Conservation (phyloP, 805 yeast species). For the Saccharomycopsis olivae region DNA sequence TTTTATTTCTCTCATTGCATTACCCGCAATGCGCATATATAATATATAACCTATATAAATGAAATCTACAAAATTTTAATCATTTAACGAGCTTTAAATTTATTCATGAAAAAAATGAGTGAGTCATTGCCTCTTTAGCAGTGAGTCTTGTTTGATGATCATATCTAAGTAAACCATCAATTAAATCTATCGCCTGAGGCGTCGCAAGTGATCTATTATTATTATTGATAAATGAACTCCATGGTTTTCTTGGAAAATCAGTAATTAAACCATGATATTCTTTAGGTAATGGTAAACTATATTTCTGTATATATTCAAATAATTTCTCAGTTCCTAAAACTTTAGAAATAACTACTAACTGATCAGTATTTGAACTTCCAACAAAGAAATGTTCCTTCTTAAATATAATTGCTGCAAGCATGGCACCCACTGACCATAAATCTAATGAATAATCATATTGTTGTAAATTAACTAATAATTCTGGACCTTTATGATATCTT, state of each 20-base stretch:
- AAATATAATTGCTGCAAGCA: constrained; percentile 83
- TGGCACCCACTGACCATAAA: constrained; percentile 91
- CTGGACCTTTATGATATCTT: constrained; percentile 90
- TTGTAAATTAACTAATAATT: constrained; percentile 72
- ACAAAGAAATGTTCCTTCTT: constrained; percentile 88
- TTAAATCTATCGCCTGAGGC: constrained; percentile 68
- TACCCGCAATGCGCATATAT: no score
- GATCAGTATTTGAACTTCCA: constrained; percentile 86
- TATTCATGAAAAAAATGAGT: constrained; percentile 38
- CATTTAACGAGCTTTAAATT: no score
- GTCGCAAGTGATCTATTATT: constrained; percentile 59
- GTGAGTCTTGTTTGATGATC: constrained; percentile 86
- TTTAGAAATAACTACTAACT: constrained; percentile 78
- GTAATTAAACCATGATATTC: constrained; percentile 69
- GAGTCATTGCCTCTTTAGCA: constrained; percentile 80
- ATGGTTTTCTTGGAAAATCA: constrained; percentile 71
- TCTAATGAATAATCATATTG: constrained; percentile 88
- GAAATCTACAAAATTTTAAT: no score
- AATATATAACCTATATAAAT: no score
- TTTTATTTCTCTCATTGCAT: background rate
- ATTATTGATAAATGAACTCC: constrained; percentile 66
- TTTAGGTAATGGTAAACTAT: constrained; percentile 55
- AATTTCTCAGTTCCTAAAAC: constrained; percentile 82
- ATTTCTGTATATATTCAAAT: constrained; percentile 56
- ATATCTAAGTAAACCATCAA: constrained; percentile 68